phyloP scores from a whole-genome alignment of 495 filamentous ascomycete genomes.

The Neurospora pannonica region DNA sequence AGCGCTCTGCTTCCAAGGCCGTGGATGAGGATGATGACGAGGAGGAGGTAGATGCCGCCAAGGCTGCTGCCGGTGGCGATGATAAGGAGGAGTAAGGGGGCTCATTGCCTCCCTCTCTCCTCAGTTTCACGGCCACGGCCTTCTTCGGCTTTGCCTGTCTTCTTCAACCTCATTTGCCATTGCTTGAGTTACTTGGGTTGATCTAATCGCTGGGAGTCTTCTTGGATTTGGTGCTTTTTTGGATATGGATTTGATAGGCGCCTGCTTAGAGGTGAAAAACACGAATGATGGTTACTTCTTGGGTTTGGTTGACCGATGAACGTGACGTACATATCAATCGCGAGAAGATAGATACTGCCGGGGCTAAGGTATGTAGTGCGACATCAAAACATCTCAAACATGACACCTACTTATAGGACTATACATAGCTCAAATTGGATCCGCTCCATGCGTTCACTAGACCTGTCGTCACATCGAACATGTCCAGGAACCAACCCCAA shows the following conservation, averaged over 20 bases:
- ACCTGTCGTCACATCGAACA: neutral
- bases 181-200: neutral
- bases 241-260: neutral
- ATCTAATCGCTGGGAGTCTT: neutral
- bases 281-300: neutral
- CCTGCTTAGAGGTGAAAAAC: neutral
- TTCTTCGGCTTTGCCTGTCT: neutral
- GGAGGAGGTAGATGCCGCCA: slow-evolving; percentile 6
- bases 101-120: neutral
- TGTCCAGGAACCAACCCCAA: neutral
- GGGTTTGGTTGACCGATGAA: neutral
- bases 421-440: neutral
- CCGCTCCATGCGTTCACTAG: neutral
- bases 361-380: neutral
- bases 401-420: neutral
- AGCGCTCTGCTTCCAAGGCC: slow-evolving; percentile 21
- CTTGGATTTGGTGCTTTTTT: neutral
- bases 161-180: neutral
- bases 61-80: slow-evolving; percentile 20
- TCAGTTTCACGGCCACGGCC: neutral
- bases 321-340: neutral
- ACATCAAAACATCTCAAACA: neutral
- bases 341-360: neutral
- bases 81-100: slow-evolving; percentile 25
- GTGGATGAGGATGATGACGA: slow-evolving; percentile 21